phyloP scores from a whole-genome alignment of 192 early-diverging fungal species.

The Haplosporangium gracile region DNA sequence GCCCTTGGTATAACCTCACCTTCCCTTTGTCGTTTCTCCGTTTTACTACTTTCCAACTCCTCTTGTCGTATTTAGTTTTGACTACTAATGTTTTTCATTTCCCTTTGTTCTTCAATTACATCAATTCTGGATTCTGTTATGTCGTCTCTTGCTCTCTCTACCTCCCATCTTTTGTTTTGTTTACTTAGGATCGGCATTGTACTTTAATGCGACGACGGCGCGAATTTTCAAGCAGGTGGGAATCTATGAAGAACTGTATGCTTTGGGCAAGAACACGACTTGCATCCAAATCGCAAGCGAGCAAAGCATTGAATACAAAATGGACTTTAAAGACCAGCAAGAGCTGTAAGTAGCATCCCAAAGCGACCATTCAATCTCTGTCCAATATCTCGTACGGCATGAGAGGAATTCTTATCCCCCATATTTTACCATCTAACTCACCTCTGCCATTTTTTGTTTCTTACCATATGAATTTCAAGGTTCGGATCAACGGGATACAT shows the following conservation, averaged over 20 bases:
- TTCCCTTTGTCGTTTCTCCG: neutral
- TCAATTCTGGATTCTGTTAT: no score
- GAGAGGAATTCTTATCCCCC: no score
- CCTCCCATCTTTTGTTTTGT: no score
- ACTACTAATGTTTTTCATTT: no score
- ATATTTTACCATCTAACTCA: no score
- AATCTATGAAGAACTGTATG: neutral
- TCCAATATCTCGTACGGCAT: no score
- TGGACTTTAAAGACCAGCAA: neutral
- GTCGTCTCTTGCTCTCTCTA: neutral
- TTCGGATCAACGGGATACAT: neutral
- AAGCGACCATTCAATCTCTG: neutral
- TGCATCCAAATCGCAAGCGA: neutral
- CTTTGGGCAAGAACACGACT: neutral
- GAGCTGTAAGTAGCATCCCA: neutral
- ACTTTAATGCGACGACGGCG: neutral
- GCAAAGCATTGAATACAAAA: neutral
- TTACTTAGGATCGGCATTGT: neutral
- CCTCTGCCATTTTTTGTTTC: neutral
- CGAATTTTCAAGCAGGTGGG: conserved; percentile 8
- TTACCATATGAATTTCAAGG: neutral
- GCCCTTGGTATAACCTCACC: neutral
- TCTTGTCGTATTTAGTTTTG: no score
- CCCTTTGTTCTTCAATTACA: no score
- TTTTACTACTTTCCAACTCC: neutral